Conservation (phyloP, 257 asterid species). For the Voacanga thouarsii region DNA sequence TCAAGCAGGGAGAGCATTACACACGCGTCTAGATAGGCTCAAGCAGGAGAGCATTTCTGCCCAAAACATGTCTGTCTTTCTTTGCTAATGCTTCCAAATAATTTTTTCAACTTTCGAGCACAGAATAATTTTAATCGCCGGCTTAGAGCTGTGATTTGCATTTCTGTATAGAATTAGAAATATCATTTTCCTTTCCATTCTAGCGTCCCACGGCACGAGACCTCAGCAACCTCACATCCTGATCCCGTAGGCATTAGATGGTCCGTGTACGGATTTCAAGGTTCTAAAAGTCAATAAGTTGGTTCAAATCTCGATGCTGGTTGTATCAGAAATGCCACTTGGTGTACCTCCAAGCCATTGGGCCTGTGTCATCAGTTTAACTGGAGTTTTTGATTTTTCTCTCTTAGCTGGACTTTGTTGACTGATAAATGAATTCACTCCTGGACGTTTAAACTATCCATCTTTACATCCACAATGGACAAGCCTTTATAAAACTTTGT, state of each 20-base stretch:
- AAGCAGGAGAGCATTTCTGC: conserved; percentile 3
- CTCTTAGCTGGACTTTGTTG: not conserved
- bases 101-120: not conserved
- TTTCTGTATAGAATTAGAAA: not conserved
- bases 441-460: too few relatives aligned
- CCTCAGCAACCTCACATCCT: not conserved
- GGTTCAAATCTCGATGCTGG: conserved; percentile 29
- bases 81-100: not conserved
- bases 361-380: not conserved
- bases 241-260: not conserved
- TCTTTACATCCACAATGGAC: too few relatives aligned
- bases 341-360: conserved; percentile 1
- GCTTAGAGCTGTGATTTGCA: not conserved
- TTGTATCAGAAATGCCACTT: conserved; percentile 24
- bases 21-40: conserved; percentile 5
- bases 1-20: conserved; percentile 1
- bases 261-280: conserved; percentile 27
- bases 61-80: conserved; percentile 12
- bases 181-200: too few relatives aligned
- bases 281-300: conserved; percentile 28
- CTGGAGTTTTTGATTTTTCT: not conserved
- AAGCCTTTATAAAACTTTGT: not conserved
- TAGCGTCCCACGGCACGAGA: not conserved
- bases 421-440: not conserved
- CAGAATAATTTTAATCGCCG: not conserved